phyloP scores from a whole-genome alignment of 768 basidiomycete genomes.

The Termitomyces sp. region DNA sequence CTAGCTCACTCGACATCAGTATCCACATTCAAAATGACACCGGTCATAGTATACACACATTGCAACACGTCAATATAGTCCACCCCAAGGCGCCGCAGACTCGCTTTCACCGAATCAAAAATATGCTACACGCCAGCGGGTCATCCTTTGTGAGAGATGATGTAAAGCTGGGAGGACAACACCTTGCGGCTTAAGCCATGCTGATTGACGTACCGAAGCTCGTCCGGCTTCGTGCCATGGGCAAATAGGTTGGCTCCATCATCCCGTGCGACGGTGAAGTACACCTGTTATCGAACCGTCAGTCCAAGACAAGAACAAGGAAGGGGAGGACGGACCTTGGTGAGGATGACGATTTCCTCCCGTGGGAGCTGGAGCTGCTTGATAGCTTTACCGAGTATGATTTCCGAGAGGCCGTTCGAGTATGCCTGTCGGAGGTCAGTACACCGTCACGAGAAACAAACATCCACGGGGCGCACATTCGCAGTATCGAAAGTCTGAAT shows the following conservation, averaged over 20 bases:
- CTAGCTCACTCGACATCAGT: constrained; percentile 14
- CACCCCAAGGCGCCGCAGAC: constrained; percentile 61
- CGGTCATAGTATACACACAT: constrained; percentile 29
- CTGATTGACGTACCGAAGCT: constrained; percentile 51
- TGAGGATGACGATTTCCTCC: constrained; percentile 40
- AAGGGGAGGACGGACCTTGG: constrained; percentile 42
- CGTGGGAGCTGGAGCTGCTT: constrained; percentile 28
- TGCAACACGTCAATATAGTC: constrained; percentile 78
- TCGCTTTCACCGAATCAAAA: constrained; percentile 60
- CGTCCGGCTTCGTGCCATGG: constrained; percentile 22
- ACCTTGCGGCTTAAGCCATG: constrained; percentile 34
- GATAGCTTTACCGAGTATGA: constrained; percentile 68
- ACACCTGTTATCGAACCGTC: constrained; percentile 26
- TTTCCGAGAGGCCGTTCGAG: constrained; percentile 61
- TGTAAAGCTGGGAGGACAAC: not conserved
- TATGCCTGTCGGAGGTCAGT: constrained; percentile 37
- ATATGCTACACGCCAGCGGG: constrained; percentile 44
- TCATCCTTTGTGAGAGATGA: not conserved
- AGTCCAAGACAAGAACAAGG: too few species aligned
- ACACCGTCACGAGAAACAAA: too few species aligned
- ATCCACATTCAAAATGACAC: not conserved
- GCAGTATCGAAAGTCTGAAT: too few species aligned
- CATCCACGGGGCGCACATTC: too few species aligned
- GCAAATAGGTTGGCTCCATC: constrained; percentile 9
- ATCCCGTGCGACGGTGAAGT: constrained; percentile 24